These are phyloP conservation scores for Aspergillus proliferans DNA, from an alignment of 2,329 filamentous ascomycete species.

Conservation along the genomic window DNA sequence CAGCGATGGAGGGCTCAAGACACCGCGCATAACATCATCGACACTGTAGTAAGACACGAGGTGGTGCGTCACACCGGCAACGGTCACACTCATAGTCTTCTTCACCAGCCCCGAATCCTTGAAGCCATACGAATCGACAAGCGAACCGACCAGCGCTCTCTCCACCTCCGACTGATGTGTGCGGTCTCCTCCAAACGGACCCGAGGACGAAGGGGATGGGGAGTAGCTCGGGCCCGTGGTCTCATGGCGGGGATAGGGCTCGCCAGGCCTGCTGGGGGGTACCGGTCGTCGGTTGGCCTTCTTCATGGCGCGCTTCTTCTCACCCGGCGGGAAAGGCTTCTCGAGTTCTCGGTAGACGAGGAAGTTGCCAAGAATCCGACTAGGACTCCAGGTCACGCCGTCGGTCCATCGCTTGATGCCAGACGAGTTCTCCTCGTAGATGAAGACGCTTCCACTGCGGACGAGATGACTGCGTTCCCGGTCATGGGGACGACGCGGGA, in stretches of 20 bases:
- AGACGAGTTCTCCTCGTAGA: slow-evolving; percentile 85
- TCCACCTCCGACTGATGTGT: slow-evolving; percentile 43
- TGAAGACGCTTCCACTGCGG: slow-evolving; percentile 77
- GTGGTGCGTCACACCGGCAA: slow-evolving; percentile 70
- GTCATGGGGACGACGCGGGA: slow-evolving; percentile 79
- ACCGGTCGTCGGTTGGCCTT: slow-evolving; percentile 49
- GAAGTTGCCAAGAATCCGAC: slow-evolving; percentile 76
- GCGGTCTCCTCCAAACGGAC: slow-evolving; percentile 30
- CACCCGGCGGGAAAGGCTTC: slow-evolving; percentile 69
- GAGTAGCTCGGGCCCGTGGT: slow-evolving; percentile 35
- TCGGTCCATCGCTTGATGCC: slow-evolving; percentile 95
- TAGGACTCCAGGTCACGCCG: slow-evolving; percentile 84
- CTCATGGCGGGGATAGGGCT: slow-evolving; percentile 46
- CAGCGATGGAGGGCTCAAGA: slow-evolving; percentile 53
- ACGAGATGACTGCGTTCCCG: slow-evolving; percentile 72
- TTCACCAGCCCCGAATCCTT: slow-evolving; percentile 77
- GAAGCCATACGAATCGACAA: slow-evolving; percentile 87
- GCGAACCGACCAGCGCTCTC: slow-evolving; percentile 66
- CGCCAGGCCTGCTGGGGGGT: slow-evolving; percentile 43
- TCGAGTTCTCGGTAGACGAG: slow-evolving; percentile 78
- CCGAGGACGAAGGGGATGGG: slow-evolving; percentile 30
- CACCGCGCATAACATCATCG: slow-evolving; percentile 64
- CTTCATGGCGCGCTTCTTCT: slow-evolving; percentile 79
- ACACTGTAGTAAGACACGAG: slow-evolving; percentile 84
- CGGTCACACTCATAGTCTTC: slow-evolving; percentile 81